Evolutionary conservation across 208 protist species (phyloP).

Genomic region (Leptomonas seymouri): DNA sequence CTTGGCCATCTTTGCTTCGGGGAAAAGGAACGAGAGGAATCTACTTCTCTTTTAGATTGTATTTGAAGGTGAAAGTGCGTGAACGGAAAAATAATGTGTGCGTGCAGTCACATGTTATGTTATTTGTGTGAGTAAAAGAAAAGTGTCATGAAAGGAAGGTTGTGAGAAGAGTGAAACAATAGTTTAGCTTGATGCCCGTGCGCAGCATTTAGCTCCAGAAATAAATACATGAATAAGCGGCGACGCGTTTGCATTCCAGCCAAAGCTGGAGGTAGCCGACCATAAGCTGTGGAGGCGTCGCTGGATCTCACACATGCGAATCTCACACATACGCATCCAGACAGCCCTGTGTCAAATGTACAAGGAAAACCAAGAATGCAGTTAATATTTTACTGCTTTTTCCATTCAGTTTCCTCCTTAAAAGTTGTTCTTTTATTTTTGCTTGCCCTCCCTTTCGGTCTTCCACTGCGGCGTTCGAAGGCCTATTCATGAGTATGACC

Average conservation of each 20-base stretch:
- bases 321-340: no score
- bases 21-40: slow-evolving; percentile 17
- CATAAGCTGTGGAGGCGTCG: no score
- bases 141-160: slow-evolving; percentile 5
- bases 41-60: slow-evolving; percentile 20
- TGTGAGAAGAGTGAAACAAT: neutral
- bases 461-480: neutral
- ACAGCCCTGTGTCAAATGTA: no score
- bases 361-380: neutral
- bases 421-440: neutral
- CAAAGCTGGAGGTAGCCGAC: no score
- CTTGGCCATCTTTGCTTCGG: slow-evolving; percentile 81
- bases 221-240: no score
- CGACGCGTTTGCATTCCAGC: no score
- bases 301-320: no score
- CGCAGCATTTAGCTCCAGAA: no score
- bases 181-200: no score
- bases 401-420: neutral
- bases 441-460: neutral
- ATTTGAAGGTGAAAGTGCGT: neutral
- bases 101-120: neutral
- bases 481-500: neutral
- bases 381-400: neutral
- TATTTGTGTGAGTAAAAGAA: slow-evolving; percentile 1
- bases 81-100: neutral